Evolutionary conservation across 2,329 filamentous ascomycete species (phyloP).

Genomic region (Rachicladosporium sp.): DNA sequence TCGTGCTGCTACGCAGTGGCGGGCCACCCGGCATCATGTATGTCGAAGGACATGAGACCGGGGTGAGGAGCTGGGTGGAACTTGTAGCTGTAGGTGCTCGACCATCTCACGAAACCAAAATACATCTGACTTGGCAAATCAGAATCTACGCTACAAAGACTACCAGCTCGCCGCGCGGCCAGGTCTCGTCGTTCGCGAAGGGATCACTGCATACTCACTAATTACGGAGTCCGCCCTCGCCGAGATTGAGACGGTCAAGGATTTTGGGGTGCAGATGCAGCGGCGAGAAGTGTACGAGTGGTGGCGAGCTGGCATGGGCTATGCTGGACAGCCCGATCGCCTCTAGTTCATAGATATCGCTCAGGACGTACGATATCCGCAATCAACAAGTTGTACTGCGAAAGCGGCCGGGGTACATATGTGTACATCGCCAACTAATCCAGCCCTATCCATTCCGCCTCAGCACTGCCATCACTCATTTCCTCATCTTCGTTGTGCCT

Average conservation of each 20-base stretch:
- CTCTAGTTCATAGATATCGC: too few species aligned
- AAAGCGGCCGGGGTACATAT: too few species aligned
- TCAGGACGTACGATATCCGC: too few species aligned
- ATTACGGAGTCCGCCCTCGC: constrained; percentile 26
- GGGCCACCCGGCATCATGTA: constrained; percentile 69
- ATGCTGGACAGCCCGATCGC: constrained; percentile 6
- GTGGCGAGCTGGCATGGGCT: constrained; percentile 61
- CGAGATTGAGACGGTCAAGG: constrained; percentile 52
- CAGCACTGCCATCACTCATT: constrained; percentile 24
- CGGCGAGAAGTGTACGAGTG: constrained; percentile 45
- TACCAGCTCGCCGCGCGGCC: constrained; percentile 52
- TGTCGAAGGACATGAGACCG: constrained; percentile 48
- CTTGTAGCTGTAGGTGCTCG: constrained; percentile 40
- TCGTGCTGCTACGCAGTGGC: constrained; percentile 54
- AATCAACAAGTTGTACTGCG: too few species aligned
- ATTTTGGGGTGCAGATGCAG: constrained; percentile 52
- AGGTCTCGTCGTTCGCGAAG: constrained; percentile 22
- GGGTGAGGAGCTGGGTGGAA: constrained; percentile 51
- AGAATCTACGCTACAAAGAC: constrained; percentile 56
- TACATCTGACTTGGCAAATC: not conserved
- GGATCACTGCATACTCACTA: not conserved
- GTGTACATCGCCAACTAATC: constrained; percentile 15
- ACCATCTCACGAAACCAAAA: not conserved
- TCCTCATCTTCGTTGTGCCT: constrained; percentile 11
- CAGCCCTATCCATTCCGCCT: constrained; percentile 21